These are phyloP conservation scores for Rostrohypoxylon terebratum DNA, from an alignment of 495 filamentous ascomycete species.

Conservation along the genomic window DNA sequence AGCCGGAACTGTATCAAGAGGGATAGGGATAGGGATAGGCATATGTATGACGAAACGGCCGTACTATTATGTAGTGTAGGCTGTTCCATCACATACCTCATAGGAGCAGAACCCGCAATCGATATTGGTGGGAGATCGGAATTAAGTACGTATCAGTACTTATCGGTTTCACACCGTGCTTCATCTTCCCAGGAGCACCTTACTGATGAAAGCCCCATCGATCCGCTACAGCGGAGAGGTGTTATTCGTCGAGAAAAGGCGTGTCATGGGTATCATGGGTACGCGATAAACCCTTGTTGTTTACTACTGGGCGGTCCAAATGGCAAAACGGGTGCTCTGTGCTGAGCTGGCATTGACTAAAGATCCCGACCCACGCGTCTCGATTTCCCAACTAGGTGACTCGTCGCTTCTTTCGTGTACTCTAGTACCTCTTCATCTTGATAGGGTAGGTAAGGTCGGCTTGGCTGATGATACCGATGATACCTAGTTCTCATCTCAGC, in stretches of 20 bases:
- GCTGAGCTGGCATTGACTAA: slow-evolving; percentile 49
- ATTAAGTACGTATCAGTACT: slow-evolving; percentile 24
- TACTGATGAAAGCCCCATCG: slow-evolving; percentile 14
- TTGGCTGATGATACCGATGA: slow-evolving; percentile 27
- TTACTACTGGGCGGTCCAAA: slow-evolving; percentile 36
- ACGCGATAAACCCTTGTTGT: slow-evolving; percentile 44
- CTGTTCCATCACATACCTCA: slow-evolving; percentile 6
- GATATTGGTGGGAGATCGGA: slow-evolving; percentile 23
- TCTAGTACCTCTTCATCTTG: slow-evolving; percentile 22
- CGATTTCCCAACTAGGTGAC: slow-evolving; percentile 27
- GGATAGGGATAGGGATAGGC: background rate
- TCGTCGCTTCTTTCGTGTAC: slow-evolving; percentile 17
- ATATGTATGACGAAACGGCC: slow-evolving; percentile 43
- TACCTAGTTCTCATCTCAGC: slow-evolving; percentile 42
- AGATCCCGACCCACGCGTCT: slow-evolving; percentile 42
- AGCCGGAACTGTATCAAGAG: slow-evolving; percentile 22
- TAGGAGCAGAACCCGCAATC: slow-evolving; percentile 14
- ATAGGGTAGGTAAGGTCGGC: slow-evolving; percentile 26
- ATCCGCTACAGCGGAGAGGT: slow-evolving; percentile 15
- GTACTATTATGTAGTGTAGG: slow-evolving; percentile 21
- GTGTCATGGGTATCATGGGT: slow-evolving; percentile 47
- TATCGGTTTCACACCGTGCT: slow-evolving; percentile 32
- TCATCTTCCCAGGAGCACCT: slow-evolving; percentile 19
- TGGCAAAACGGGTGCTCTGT: slow-evolving; percentile 38
- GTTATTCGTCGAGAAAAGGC: slow-evolving; percentile 38